Percentiles rank a stretch among this genome's conserved stretches.
phyloP scores from a whole-genome alignment of 352 stramenopile species.

The Globisporangium abappressorium region DNA sequence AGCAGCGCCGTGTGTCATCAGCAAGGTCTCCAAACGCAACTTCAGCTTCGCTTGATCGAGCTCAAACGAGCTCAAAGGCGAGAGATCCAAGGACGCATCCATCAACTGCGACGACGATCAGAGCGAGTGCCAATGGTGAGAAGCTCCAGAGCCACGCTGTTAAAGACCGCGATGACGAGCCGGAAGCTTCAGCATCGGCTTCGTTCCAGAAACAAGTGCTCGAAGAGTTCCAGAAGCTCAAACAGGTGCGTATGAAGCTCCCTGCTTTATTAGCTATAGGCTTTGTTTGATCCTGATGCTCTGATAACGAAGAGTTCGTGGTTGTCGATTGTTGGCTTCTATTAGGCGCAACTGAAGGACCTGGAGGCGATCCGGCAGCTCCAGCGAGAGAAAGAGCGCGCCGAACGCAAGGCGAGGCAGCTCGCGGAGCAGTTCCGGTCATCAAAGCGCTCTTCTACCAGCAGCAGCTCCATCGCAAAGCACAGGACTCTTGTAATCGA shows the following conservation, averaged over 20 bases:
- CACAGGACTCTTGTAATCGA: conserved; percentile 14
- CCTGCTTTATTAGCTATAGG: background rate
- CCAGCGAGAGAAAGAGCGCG: conserved; percentile 31
- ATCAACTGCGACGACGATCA: background rate
- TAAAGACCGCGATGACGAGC: background rate
- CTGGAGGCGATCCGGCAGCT: conserved; percentile 33
- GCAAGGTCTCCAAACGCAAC: background rate
- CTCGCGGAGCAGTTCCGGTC: conserved; percentile 22
- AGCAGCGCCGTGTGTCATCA: background rate
- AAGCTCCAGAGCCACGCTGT: background rate
- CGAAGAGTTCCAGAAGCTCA: conserved; percentile 46
- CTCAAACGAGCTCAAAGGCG: background rate
- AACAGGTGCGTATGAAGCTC: conserved; percentile 23
- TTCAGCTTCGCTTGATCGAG: background rate
- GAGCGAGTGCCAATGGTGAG: background rate
- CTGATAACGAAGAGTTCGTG: background rate
- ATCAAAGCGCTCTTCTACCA: background rate
- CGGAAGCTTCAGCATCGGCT: conserved; percentile 4
- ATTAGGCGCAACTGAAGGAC: conserved; percentile 37
- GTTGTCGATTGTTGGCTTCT: background rate
- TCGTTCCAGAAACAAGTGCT: conserved; percentile 51
- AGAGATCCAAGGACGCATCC: background rate
- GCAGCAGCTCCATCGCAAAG: background rate
- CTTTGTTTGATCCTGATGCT: too few species aligned
- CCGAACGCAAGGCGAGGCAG: conserved; percentile 29